These are phyloP conservation scores for Kwoniella bestiolae DNA, from an alignment of 768 basidiomycete genomes.

Conservation along the genomic window DNA sequence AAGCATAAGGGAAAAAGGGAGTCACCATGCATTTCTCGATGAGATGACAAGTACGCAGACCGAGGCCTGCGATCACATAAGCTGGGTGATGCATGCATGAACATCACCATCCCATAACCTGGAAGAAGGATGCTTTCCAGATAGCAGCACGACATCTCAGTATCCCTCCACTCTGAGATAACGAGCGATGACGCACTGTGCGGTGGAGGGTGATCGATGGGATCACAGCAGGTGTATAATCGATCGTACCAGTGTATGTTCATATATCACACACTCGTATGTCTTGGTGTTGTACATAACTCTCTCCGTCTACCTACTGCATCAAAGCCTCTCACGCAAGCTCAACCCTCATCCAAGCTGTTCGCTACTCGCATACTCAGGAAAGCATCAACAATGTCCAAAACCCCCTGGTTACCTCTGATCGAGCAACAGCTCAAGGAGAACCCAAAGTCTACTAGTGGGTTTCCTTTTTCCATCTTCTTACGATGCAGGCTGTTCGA, in stretches of 20 bases:
- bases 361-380: slow-evolving; percentile 8
- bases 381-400: slow-evolving; percentile 8
- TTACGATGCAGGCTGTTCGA: no score
- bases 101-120: no score
- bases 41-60: no score
- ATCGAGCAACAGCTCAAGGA: slow-evolving; percentile 42
- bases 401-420: slow-evolving; percentile 31
- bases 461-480: slow-evolving; percentile 11
- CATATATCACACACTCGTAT: background rate
- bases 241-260: background rate
- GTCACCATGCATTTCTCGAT: no score
- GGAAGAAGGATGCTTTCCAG: no score
- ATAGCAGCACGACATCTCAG: no score
- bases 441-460: slow-evolving; percentile 41
- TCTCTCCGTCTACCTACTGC: no score
- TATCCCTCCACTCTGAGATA: background rate
- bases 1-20: no score
- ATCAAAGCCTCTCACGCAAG: background rate
- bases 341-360: slow-evolving; percentile 13
- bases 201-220: slow-evolving; percentile 7
- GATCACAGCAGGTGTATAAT: background rate
- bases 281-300: no score
- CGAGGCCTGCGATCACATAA: no score
- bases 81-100: no score
- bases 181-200: slow-evolving; percentile 4